Evolutionary conservation across 805 yeast species (phyloP).

Genomic region (Suhomyces emberorum): DNA sequence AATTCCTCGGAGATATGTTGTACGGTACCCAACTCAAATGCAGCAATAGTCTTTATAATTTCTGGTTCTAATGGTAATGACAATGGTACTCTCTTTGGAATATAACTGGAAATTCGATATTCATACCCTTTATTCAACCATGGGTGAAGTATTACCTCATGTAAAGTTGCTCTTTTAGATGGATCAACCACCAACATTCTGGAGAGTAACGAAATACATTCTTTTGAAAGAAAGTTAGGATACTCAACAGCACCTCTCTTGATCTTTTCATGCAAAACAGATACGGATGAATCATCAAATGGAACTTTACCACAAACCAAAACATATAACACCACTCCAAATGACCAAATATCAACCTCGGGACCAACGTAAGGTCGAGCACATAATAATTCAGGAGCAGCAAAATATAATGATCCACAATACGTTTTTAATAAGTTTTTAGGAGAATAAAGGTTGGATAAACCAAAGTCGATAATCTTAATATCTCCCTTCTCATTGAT

Average conservation of each 20-base stretch:
- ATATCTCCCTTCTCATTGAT: slow-evolving; percentile 91
- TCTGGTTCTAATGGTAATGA: slow-evolving; percentile 61
- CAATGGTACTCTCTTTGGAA: slow-evolving; percentile 79
- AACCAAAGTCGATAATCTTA: slow-evolving; percentile 93
- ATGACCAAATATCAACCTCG: slow-evolving; percentile 97
- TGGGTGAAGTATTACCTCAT: slow-evolving; percentile 81
- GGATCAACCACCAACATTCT: slow-evolving; percentile 94
- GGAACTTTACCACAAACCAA: slow-evolving; percentile 98
- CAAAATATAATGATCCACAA: slow-evolving; percentile 96
- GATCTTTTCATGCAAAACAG: slow-evolving; percentile 88
- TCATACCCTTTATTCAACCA: slow-evolving; percentile 95
- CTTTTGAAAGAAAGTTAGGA: slow-evolving; percentile 75
- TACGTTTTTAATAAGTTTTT: slow-evolving; percentile 78
- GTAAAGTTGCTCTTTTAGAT: slow-evolving; percentile 67
- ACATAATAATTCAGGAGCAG: slow-evolving; percentile 93
- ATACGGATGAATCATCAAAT: slow-evolving; percentile 91
- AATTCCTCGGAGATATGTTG: slow-evolving; percentile 57
- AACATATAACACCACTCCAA: slow-evolving; percentile 94
- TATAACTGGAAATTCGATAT: slow-evolving; percentile 60
- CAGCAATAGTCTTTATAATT: slow-evolving; percentile 71
- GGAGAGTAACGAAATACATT: slow-evolving; percentile 74
- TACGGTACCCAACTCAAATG: slow-evolving; percentile 73
- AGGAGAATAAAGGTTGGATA: slow-evolving; percentile 79
- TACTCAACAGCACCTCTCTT: slow-evolving; percentile 90
- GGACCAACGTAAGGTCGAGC: slow-evolving; percentile 95